phyloP scores from a whole-genome alignment of 768 basidiomycete species.

The Lanmaoa rubissima region DNA sequence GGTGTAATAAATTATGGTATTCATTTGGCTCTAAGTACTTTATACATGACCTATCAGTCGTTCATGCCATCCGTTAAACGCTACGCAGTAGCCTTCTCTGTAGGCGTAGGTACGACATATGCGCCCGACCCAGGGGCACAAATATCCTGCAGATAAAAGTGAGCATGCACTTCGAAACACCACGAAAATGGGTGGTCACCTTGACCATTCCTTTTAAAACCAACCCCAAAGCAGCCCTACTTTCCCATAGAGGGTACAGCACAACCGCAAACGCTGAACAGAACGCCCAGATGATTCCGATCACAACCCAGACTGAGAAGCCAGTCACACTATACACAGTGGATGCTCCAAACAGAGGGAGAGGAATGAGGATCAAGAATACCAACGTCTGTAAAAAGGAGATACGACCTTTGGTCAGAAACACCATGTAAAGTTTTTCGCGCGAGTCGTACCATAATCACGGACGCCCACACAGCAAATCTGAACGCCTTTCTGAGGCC shows the following conservation, averaged over 20 bases:
- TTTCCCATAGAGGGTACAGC: conserved; percentile 86
- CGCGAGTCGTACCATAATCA: conserved; percentile 52
- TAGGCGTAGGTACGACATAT: conserved; percentile 22
- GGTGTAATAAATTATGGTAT: background rate
- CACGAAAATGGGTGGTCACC: conserved; percentile 34
- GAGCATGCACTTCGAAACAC: background rate
- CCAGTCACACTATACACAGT: conserved; percentile 66
- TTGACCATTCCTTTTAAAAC: conserved; percentile 64
- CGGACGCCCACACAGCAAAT: conserved; percentile 76
- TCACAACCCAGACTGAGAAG: conserved; percentile 74
- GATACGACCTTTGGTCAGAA: background rate
- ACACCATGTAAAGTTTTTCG: background rate
- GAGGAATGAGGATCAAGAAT: conserved; percentile 72
- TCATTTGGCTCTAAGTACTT: background rate
- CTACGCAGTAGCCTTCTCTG: background rate
- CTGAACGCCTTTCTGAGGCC: conserved; percentile 70
- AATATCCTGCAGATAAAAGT: conserved; percentile 35
- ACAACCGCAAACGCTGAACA: conserved; percentile 73
- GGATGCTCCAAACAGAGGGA: conserved; percentile 83
- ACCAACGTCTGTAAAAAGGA: conserved; percentile 46
- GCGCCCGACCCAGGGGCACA: conserved; percentile 42
- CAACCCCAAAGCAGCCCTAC: conserved; percentile 57
- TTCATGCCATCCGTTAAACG: background rate
- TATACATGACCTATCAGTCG: background rate
- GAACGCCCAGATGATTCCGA: conserved; percentile 86